These are phyloP conservation scores for Punctularia strigosozonata DNA, from an alignment of 768 basidiomycete species.

Conservation along the genomic window DNA sequence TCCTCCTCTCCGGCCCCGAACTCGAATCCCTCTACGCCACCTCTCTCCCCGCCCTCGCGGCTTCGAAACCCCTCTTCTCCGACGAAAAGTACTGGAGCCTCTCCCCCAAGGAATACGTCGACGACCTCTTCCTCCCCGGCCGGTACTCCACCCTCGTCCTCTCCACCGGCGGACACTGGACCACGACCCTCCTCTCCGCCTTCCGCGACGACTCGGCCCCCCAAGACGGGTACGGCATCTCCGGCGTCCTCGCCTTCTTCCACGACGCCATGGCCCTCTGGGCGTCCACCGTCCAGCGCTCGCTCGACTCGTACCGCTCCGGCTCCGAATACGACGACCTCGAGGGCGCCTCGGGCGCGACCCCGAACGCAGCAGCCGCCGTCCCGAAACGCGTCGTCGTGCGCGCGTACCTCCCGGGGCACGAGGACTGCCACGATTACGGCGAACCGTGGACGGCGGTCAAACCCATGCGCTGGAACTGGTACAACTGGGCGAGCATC, in stretches of 20 bases:
- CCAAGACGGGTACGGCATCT: slow-evolving; percentile 34
- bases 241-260: slow-evolving; percentile 46
- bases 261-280: slow-evolving; percentile 42
- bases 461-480: slow-evolving; percentile 30
- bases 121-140: slow-evolving; percentile 31
- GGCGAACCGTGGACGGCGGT: slow-evolving; percentile 35
- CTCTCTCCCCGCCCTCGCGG: not conserved
- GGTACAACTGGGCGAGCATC: slow-evolving; percentile 61
- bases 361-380: too few relatives aligned
- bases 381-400: slow-evolving; percentile 39
- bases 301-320: too few relatives aligned
- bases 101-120: slow-evolving; percentile 39
- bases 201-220: slow-evolving; percentile 20
- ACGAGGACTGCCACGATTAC: slow-evolving; percentile 48
- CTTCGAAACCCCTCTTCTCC: slow-evolving; percentile 35
- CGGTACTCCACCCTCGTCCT: slow-evolving; percentile 53
- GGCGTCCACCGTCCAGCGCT: slow-evolving; percentile 38
- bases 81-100: slow-evolving; percentile 44
- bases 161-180: slow-evolving; percentile 64
- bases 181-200: slow-evolving; percentile 38
- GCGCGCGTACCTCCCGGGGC: slow-evolving; percentile 51
- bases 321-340: too few relatives aligned
- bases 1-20: slow-evolving; percentile 38
- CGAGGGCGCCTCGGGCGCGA: too few relatives aligned
- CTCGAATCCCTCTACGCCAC: slow-evolving; percentile 30